Conservation (phyloP, 176 grass and related monocot species). For the Metroxylon sagu region DNA sequence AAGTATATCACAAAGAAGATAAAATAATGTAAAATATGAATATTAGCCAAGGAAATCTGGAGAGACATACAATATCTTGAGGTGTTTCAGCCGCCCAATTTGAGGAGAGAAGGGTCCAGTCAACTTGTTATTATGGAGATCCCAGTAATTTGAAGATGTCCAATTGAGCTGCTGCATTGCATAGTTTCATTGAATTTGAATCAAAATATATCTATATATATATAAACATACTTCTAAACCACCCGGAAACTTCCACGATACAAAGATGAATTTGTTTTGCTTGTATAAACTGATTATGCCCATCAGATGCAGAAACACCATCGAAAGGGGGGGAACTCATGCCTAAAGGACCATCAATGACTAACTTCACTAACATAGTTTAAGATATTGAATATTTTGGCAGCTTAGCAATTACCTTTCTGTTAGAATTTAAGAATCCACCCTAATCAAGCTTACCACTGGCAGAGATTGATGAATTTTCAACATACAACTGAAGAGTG, state of each 20-base stretch:
- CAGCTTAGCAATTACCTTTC: too few relatives aligned
- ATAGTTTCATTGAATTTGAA: neutral
- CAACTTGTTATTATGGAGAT: conserved; percentile 99
- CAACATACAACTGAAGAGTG: too few relatives aligned
- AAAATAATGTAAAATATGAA: neutral
- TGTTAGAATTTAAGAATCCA: too few relatives aligned
- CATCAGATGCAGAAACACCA: too few relatives aligned
- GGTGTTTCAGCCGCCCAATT: conserved; percentile 85
- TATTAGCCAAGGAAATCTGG: neutral
- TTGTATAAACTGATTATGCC: neutral
- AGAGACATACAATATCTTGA: conserved; percentile 75
- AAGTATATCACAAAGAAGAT: too few relatives aligned
- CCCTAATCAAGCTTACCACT: too few relatives aligned
- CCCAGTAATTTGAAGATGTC: conserved; percentile 39
- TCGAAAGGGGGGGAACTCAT: too few relatives aligned
- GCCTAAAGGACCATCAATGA: too few relatives aligned
- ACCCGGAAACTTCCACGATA: too few relatives aligned
- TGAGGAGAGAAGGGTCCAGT: conserved; percentile 82
- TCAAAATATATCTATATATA: neutral
- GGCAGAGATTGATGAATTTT: too few relatives aligned
- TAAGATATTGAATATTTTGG: too few relatives aligned
- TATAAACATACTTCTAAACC: neutral
- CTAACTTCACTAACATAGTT: too few relatives aligned
- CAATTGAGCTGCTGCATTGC: neutral
- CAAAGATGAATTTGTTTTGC: neutral